A percentile compares a stretch with the other conserved stretches of the same genome.
These are phyloP conservation scores for Dioszegia hungarica DNA, from an alignment of 768 basidiomycete species.

Conservation along the genomic window DNA sequence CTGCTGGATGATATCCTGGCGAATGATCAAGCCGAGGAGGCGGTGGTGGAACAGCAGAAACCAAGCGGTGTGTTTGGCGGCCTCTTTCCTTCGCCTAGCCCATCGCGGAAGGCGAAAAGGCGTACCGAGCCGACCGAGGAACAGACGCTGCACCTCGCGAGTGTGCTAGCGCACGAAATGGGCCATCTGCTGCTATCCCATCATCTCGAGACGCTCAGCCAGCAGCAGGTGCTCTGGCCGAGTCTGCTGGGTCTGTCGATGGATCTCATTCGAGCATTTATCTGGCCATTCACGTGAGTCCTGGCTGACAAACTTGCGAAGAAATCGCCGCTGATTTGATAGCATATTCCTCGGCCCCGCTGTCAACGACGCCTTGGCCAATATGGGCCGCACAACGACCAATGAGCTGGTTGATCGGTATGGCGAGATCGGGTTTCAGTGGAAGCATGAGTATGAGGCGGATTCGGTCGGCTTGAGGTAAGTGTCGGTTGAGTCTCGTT, in stretches of 20 bases:
- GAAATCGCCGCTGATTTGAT: slow-evolving; percentile 27
- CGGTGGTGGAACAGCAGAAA: slow-evolving; percentile 56
- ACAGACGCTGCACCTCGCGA: slow-evolving; percentile 82
- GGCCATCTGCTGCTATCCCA: slow-evolving; percentile 85
- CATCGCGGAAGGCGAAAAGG: slow-evolving; percentile 8
- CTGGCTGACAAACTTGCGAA: not conserved
- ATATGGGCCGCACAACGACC: slow-evolving; percentile 69
- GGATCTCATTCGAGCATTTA: slow-evolving; percentile 68
- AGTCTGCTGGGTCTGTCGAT: slow-evolving; percentile 69
- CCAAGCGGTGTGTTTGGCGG: slow-evolving; percentile 50
- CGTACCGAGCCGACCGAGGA: slow-evolving; percentile 62
- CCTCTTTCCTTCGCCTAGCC: slow-evolving; percentile 7
- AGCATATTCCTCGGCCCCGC: slow-evolving; percentile 70
- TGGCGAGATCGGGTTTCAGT: slow-evolving; percentile 70
- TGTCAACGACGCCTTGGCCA: slow-evolving; percentile 85
- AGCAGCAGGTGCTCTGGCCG: slow-evolving; percentile 73
- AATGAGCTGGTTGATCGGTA: slow-evolving; percentile 42
- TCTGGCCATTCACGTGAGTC: slow-evolving; percentile 85
- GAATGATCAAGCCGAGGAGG: not conserved
- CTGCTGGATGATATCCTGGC: slow-evolving; percentile 80
- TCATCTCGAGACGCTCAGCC: slow-evolving; percentile 86
- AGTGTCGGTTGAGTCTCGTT: slow-evolving; percentile 19
- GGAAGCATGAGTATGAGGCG: slow-evolving; percentile 85
- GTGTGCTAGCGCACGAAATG: slow-evolving; percentile 88
- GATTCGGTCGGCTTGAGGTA: slow-evolving; percentile 81